These are phyloP conservation scores for Fusarium sororula DNA, from an alignment of 2,329 filamentous ascomycete species.

Conservation along the genomic window DNA sequence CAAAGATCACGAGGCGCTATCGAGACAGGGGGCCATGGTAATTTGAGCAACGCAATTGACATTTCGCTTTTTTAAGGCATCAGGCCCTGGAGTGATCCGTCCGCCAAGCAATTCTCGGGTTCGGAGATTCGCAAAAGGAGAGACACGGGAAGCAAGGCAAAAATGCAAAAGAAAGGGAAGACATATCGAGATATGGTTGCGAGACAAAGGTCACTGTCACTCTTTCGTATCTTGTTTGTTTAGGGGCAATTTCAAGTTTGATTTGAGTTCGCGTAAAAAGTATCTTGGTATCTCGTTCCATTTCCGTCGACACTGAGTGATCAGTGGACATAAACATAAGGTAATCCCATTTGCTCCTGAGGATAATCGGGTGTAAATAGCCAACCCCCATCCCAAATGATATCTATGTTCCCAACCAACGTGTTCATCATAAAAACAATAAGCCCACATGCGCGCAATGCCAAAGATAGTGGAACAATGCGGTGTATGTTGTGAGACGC, in stretches of 20 bases:
- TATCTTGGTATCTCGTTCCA: conserved; percentile 41
- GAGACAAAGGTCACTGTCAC: conserved; percentile 1
- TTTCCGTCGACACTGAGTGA: conserved; percentile 42
- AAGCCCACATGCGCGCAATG: conserved; percentile 10
- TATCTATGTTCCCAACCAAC: conserved; percentile 44
- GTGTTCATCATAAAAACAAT: conserved; percentile 41
- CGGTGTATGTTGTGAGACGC: conserved; percentile 40
- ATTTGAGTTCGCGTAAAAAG: conserved; percentile 34
- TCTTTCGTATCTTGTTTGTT: background rate
- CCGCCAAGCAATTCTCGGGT: conserved; percentile 9
- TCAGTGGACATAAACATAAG: conserved; percentile 39
- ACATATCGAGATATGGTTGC: background rate
- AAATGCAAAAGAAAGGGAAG: background rate
- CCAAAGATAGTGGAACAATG: conserved; percentile 19
- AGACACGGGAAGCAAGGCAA: conserved; percentile 5
- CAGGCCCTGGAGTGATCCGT: background rate
- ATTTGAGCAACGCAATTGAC: conserved; percentile 29
- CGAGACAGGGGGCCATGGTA: conserved; percentile 35
- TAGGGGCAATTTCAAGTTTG: conserved; percentile 27
- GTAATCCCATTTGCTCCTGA: conserved; percentile 35
- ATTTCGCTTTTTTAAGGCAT: background rate
- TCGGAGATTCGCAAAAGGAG: background rate
- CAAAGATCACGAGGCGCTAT: conserved; percentile 42
- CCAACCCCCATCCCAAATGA: conserved; percentile 36
- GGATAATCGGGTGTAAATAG: conserved; percentile 19